Percentiles rank a stretch among this genome's conserved stretches.
These are phyloP conservation scores for Perilla frutescens DNA, from an alignment of 257 asterid species.

Conservation along the genomic window DNA sequence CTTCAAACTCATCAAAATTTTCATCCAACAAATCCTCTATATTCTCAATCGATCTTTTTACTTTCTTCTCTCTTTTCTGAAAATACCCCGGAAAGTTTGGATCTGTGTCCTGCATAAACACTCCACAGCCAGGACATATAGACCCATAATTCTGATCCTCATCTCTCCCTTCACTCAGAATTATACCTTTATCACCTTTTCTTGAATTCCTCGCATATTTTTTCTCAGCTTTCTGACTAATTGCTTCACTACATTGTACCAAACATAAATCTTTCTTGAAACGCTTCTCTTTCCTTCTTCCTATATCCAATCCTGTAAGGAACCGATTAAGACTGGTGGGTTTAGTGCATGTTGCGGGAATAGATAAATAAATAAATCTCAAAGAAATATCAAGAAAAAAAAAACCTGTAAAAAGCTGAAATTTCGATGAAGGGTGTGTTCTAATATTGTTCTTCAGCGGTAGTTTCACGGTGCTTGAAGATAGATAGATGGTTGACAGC, in stretches of 20 bases:
- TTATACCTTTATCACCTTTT: constrained; percentile 53
- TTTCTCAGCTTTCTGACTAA: constrained; percentile 45
- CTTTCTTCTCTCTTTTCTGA: constrained; percentile 52
- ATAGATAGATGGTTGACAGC: constrained; percentile 47
- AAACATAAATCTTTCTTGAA: constrained; percentile 39
- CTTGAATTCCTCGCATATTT: constrained; percentile 42
- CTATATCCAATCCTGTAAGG: constrained; percentile 47
- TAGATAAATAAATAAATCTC: neutral
- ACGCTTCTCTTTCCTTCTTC: constrained; percentile 32
- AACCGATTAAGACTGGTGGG: constrained; percentile 19
- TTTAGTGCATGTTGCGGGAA: constrained; percentile 13
- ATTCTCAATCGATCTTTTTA: constrained; percentile 31
- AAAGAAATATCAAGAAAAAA: constrained; percentile 14
- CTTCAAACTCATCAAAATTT: constrained; percentile 55
- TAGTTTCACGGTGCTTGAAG: constrained; percentile 48
- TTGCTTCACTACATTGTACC: constrained; percentile 52
- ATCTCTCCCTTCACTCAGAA: constrained; percentile 88
- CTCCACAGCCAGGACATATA: constrained; percentile 95
- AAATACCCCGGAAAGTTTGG: constrained; percentile 85
- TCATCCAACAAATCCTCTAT: constrained; percentile 50
- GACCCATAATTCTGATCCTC: constrained; percentile 73
- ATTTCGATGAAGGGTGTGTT: constrained; percentile 40
- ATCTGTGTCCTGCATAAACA: constrained; percentile 87
- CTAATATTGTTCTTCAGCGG: constrained; percentile 35
- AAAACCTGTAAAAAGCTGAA: constrained; percentile 57